phyloP scores from a whole-genome alignment of 495 filamentous ascomycete species.

The Neurospora sublineolata region DNA sequence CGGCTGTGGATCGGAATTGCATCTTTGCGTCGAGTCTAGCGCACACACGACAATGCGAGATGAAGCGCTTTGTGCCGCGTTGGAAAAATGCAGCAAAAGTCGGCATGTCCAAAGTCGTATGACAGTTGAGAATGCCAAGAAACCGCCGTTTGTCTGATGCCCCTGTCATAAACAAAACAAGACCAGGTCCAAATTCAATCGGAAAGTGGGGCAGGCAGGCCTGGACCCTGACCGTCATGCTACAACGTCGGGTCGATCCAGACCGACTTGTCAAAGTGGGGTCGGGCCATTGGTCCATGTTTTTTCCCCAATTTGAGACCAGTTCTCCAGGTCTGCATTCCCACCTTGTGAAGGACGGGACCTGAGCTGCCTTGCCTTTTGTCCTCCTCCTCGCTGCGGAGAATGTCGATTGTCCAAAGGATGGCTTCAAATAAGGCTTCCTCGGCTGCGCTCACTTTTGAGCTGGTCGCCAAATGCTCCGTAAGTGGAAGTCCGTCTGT shows the following conservation, averaged over 20 bases:
- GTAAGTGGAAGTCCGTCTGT: constrained; percentile 35
- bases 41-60: not conserved
- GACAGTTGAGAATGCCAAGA: not conserved
- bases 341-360: not conserved
- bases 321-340: not conserved
- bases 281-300: not conserved
- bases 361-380: not conserved
- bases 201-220: not conserved
- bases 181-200: not conserved
- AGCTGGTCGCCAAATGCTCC: constrained; percentile 72
- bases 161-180: not conserved
- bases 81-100: not conserved
- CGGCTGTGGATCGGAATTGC: not conserved
- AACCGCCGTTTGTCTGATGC: not conserved
- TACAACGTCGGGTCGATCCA: not conserved
- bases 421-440: constrained; percentile 35
- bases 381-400: not conserved
- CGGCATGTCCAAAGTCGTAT: not conserved
- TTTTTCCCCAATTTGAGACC: not conserved
- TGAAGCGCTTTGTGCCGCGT: not conserved
- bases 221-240: not conserved
- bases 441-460: constrained; percentile 60
- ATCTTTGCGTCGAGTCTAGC: not conserved
- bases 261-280: not conserved
- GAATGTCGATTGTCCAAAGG: constrained; percentile 27